Evolutionary conservation across 2,329 filamentous ascomycete species (phyloP), one percentile per base, ranked within the genome.

Genomic region (Teratosphaeria viscida): DNA sequence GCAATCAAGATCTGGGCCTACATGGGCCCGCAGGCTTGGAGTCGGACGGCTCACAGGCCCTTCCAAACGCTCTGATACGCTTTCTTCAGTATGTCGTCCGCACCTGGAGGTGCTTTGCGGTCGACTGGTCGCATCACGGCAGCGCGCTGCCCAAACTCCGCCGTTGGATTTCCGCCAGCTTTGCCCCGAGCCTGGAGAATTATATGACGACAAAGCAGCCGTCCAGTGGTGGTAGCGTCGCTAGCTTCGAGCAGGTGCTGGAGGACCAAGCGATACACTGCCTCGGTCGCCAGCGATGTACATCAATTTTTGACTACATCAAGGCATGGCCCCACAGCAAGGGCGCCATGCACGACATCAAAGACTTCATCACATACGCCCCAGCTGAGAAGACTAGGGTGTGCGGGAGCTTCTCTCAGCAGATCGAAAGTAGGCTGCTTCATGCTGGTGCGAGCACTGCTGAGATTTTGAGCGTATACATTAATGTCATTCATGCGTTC

Each of bases 291-390:
- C 77, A 88, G 55, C 82, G 89, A 52, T 88, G 87, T 54, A 78
- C 81, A 7, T 85, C 90, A 68, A 77, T 94, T 10, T 92, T 91
- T 67, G 87, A 92, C 68, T 91, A 92, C 68, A 85, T 91, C 54
- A 80, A 88, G 60, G 79, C 82, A 59, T 94, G 89, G 89, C 87
- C 89, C 3, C 74, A 80, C 39, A 90, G 86, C 64, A 79, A 81
- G 58, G 85, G 86, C 2, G 90, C 86, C 0, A 79, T 94, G 2
- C 82, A 89, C 34, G 90, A 94, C 68, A 81, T 92, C 63, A 83
- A 82, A 63, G 68, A 70, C 52, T 81, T 86, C 62, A 82, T 85
- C 58, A 85, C 86, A 54, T 87, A 84, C 11, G 85, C 86, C 1
- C 81, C 87, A 2, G 82, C 85, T 59, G 82, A 85, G 37, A 86